Conservation (phyloP, 2,329 filamentous ascomycete genomes). For the Coniochaeta pulveracea region DNA sequence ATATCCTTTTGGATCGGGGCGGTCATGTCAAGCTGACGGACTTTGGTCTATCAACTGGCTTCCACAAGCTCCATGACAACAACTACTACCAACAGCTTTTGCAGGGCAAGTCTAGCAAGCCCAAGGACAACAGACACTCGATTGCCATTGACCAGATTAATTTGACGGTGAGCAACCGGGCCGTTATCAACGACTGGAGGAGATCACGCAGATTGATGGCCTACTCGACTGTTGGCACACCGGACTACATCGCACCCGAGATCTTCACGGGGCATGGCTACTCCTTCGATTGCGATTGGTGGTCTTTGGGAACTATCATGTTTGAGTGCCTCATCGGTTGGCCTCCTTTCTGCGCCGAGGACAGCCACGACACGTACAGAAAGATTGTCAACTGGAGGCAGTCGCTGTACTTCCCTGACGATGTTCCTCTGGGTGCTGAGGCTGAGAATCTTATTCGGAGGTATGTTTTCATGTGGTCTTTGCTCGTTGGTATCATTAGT, state of each 20-base stretch:
- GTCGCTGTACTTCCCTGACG: constrained; percentile 91
- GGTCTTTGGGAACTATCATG: constrained; percentile 98
- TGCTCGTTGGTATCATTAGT: not conserved
- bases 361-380: constrained; percentile 93
- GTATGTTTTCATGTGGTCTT: constrained; percentile 35
- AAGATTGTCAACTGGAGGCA: constrained; percentile 99
- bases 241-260: constrained; percentile 96
- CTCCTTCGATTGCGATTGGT: constrained; percentile 97
- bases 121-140: constrained; percentile 77
- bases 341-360: constrained; percentile 97
- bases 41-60: constrained; percentile 94
- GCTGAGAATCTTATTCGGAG: constrained; percentile 87
- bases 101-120: constrained; percentile 62
- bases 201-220: constrained; percentile 92
- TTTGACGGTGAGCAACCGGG: constrained; percentile 91
- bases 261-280: constrained; percentile 97
- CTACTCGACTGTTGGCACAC: constrained; percentile 95
- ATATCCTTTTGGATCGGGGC: constrained; percentile 88
- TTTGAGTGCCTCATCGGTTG: constrained; percentile 97
- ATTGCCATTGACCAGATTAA: constrained; percentile 98
- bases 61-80: constrained; percentile 95
- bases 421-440: constrained; percentile 78
- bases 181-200: constrained; percentile 97
- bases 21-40: constrained; percentile 98
- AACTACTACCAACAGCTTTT: constrained; percentile 97